Percentiles rank a stretch among this genome's conserved stretches.
Conservation (phyloP, 495 filamentous ascomycete species). For the Haplographium delicatum region DNA sequence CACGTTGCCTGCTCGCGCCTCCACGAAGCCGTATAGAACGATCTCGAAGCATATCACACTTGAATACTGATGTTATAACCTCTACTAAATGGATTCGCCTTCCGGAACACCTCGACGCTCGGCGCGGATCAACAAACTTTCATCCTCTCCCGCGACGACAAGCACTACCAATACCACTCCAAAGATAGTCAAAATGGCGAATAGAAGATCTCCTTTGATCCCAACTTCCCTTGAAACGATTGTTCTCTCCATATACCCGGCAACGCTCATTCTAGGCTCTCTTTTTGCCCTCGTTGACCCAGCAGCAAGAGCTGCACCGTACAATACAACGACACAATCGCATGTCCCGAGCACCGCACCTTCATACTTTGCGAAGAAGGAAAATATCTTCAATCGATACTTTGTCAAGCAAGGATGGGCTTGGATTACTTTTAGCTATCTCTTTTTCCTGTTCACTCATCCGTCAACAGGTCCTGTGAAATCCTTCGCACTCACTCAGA, state of each 20-base stretch:
- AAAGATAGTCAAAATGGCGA: constrained; percentile 4
- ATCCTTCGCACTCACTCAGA: constrained; percentile 29
- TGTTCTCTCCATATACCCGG: constrained; percentile 65
- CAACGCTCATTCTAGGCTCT: constrained; percentile 71
- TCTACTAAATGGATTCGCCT: constrained; percentile 21
- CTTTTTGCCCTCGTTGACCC: constrained; percentile 76
- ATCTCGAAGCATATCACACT: neutral
- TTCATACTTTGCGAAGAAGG: constrained; percentile 88
- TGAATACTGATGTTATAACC: constrained; percentile 15
- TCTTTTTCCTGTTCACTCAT: constrained; percentile 56
- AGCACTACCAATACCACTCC: neutral
- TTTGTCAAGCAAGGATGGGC: constrained; percentile 96
- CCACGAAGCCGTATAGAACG: too few relatives aligned
- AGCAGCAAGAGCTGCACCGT: constrained; percentile 52
- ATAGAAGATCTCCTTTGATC: constrained; percentile 18
- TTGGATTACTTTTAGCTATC: constrained; percentile 73
- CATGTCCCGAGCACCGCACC: constrained; percentile 56
- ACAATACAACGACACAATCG: constrained; percentile 49
- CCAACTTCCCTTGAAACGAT: constrained; percentile 59
- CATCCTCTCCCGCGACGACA: neutral
- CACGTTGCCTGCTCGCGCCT: constrained; percentile 3
- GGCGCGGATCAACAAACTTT: constrained; percentile 12
- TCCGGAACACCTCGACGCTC: constrained; percentile 22
- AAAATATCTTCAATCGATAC: constrained; percentile 81
- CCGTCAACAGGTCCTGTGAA: constrained; percentile 36